These are phyloP conservation scores for Monilinia fructicola DNA, from an alignment of 2,329 filamentous ascomycete genomes.

Conservation along the genomic window DNA sequence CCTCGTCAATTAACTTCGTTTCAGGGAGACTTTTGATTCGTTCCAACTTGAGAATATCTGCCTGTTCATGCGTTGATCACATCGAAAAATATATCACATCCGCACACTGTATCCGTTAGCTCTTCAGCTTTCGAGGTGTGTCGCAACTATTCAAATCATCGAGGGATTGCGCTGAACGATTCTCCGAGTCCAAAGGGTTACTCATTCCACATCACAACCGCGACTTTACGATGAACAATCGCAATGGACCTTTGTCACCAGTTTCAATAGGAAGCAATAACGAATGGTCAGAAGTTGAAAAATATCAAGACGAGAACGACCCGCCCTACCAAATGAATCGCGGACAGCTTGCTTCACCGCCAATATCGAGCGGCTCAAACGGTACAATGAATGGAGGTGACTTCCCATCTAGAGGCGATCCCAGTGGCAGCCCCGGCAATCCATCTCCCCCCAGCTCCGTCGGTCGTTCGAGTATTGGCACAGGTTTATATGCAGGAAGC, in stretches of 20 bases:
- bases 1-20: conserved; percentile 18
- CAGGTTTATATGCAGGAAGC: conserved; percentile 64
- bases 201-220: conserved; percentile 17
- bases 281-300: conserved; percentile 74
- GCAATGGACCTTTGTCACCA: conserved; percentile 76
- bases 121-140: conserved; percentile 4
- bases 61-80: conserved; percentile 19
- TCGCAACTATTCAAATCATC: conserved; percentile 1
- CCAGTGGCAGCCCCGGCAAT: conserved; percentile 53
- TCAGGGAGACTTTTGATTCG: conserved; percentile 18
- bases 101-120: conserved; percentile 5
- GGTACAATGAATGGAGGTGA: conserved; percentile 59
- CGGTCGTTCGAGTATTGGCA: conserved; percentile 80
- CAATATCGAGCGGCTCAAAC: conserved; percentile 64
- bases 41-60: conserved; percentile 15
- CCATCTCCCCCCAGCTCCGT: conserved; percentile 88
- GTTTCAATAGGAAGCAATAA: conserved; percentile 72
- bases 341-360: conserved; percentile 65
- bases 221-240: conserved; percentile 61
- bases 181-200: conserved; percentile 12
- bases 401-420: conserved; percentile 51
- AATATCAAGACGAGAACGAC: conserved; percentile 58
- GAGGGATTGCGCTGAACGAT: conserved; percentile 12
- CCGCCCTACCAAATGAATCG: conserved; percentile 53
- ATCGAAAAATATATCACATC: background rate